These are phyloP conservation scores for Hemerocallis citrina DNA, from an alignment of 106 monocot genomes.

Conservation along the genomic window DNA sequence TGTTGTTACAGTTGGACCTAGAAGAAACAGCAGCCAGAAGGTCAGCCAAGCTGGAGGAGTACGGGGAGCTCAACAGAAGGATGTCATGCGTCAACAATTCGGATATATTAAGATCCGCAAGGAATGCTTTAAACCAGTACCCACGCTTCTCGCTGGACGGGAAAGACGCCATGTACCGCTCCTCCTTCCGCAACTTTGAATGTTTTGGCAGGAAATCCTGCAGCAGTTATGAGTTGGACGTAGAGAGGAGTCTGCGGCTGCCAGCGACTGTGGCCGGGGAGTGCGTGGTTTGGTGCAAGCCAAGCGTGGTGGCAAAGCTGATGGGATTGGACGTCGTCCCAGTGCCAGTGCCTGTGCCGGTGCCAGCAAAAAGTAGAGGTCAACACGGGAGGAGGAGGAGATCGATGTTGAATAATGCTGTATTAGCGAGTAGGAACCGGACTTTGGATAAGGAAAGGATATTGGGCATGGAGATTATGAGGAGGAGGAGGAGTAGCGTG, in stretches of 20 bases:
- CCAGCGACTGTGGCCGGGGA: conserved; percentile 64
- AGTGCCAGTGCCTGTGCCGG: no score
- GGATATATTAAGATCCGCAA: conserved; percentile 68
- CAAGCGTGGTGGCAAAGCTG: conserved; percentile 73
- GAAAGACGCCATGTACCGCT: conserved; percentile 62
- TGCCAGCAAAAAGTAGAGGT: conserved; percentile 30
- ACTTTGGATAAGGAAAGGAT: conserved; percentile 49
- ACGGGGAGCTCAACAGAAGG: conserved; percentile 26
- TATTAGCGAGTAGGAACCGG: conserved; percentile 17
- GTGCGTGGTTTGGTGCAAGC: conserved; percentile 89
- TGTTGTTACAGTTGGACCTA: conserved; percentile 68
- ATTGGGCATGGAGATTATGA: conserved; percentile 25
- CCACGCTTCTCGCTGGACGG: conserved; percentile 90
- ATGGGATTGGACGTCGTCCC: conserved; percentile 89
- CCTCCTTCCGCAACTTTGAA: conserved; percentile 40
- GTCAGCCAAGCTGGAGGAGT: conserved; percentile 20
- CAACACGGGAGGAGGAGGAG: conserved; percentile 2
- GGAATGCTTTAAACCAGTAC: conserved; percentile 67
- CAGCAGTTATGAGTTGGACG: conserved; percentile 10
- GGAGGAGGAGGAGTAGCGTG: conserved; percentile 6
- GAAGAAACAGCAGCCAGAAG: conserved; percentile 68
- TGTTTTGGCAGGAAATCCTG: not conserved
- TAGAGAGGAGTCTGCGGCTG: conserved; percentile 16
- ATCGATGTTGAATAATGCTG: not conserved
- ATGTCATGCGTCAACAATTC: conserved; percentile 66